These are phyloP conservation scores for Gilbertella persicaria DNA, from an alignment of 371 early-diverging fungal species.

Conservation along the genomic window DNA sequence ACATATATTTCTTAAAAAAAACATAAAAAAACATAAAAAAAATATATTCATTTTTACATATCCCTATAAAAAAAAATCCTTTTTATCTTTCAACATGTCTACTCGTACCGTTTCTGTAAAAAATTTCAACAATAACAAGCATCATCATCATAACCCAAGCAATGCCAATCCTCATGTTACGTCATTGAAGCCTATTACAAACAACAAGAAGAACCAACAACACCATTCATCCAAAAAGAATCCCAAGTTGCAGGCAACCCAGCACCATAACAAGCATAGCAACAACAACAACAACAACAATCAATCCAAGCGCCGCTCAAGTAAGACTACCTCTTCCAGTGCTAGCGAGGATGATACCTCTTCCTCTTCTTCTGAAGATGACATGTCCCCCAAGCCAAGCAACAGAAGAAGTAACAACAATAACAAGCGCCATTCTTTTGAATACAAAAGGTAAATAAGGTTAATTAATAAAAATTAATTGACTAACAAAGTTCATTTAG, in stretches of 20 bases:
- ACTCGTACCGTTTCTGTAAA: constrained; percentile 19
- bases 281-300: neutral
- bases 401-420: constrained; percentile 2
- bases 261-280: constrained; percentile 2
- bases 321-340: constrained; percentile 7
- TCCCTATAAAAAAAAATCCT: constrained; percentile 1
- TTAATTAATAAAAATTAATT: neutral
- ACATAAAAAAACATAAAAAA: constrained; percentile 11
- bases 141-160: constrained; percentile 1
- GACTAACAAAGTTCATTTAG: constrained; percentile 1
- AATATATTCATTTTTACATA: constrained; percentile 1
- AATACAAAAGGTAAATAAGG: constrained; percentile 19
- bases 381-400: constrained; percentile 1
- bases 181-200: constrained; percentile 5
- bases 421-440: constrained; percentile 7
- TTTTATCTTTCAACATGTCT: constrained; percentile 14
- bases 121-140: constrained; percentile 11
- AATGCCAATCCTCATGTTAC: constrained; percentile 1
- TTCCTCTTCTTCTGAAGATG: constrained; percentile 21
- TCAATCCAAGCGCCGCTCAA: constrained; percentile 14
- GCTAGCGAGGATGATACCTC: constrained; percentile 16
- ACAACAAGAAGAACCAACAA: constrained; percentile 11
- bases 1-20: constrained; percentile 10
- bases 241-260: constrained; percentile 17
- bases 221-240: too few relatives aligned